Base-by-base conservation (phyloP, 129 eudicot genomes). In the Tagetes patula region DNA sequence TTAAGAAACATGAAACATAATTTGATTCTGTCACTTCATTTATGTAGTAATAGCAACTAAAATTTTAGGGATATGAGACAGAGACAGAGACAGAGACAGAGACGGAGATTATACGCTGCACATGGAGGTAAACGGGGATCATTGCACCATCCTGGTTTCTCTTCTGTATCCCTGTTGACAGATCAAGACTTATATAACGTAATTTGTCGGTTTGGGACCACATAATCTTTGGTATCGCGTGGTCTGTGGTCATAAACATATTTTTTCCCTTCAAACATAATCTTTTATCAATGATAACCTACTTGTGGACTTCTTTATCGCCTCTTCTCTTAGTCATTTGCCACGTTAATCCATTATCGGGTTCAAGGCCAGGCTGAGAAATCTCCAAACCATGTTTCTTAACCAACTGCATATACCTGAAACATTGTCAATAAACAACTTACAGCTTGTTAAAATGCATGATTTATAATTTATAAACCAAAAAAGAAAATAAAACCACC, bases 111-210 rank as follows among this genome's bases (percentile, higher is more conserved):
- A 6, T 85, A 89, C 96, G 87, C 96, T 74, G 96, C 96, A 74
- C 96, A 89, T 3, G 96, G 96, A 65, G 96, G 96, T 46, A 84
- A 77, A 55, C 65, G 82, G 69, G 91, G 89, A 49, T 86, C 84
- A n/a, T 74, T 70, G 74, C 96, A 89, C 96, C 91, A 84, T 39
- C 91, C 96, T 54, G 91, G 91, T 72, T 75, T 86, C 72, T 86
- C 91, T 41, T 80, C 70, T 9, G 87, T 86, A 65, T 63, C 69
- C 84, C 91, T 86, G 79, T 53, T 30, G 42, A 36, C 4, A 70
- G 54, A 74, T 67, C 53, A 47, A 66, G 33, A 59, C 64, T 70
- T 53, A 38, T 42, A 27, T 42, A 20, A 65, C 33, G 13, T 13
- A 36, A 5, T 62, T 12, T 43, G 48, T 2, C 11, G 6, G 0